Conservation (phyloP, 2,329 filamentous ascomycete species). For the Cercospora sp. region DNA sequence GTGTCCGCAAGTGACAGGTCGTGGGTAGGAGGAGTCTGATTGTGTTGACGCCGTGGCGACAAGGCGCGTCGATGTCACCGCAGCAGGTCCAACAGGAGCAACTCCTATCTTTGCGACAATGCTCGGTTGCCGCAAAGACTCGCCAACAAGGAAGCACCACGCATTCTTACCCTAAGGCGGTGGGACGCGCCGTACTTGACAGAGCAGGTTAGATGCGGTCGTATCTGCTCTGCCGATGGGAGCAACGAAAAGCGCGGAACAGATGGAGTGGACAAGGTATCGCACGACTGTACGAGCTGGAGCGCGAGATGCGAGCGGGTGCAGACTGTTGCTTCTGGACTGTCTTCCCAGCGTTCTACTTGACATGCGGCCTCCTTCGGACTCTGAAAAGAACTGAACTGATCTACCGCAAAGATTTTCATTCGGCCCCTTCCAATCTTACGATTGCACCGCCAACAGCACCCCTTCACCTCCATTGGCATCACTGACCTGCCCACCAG, state of each 20-base stretch:
- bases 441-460: background rate
- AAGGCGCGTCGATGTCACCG: background rate
- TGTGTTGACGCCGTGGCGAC: background rate
- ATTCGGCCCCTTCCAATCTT: background rate
- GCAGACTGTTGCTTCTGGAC: background rate
- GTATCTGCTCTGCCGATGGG: background rate
- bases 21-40: background rate
- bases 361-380: background rate
- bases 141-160: background rate
- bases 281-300: background rate
- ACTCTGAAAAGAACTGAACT: background rate
- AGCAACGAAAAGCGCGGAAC: background rate
- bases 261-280: background rate
- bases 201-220: background rate
- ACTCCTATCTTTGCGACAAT: background rate
- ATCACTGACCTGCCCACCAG: background rate
- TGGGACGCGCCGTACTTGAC: background rate
- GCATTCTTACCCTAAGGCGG: background rate
- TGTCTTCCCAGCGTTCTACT: background rate
- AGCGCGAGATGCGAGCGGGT: background rate
- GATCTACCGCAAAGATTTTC: background rate
- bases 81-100: background rate
- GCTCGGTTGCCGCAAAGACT: background rate
- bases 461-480: background rate
- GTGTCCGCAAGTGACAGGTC: background rate